Conservation (phyloP, 2,329 filamentous ascomycete species). For the Albifimbria verrucaria region DNA sequence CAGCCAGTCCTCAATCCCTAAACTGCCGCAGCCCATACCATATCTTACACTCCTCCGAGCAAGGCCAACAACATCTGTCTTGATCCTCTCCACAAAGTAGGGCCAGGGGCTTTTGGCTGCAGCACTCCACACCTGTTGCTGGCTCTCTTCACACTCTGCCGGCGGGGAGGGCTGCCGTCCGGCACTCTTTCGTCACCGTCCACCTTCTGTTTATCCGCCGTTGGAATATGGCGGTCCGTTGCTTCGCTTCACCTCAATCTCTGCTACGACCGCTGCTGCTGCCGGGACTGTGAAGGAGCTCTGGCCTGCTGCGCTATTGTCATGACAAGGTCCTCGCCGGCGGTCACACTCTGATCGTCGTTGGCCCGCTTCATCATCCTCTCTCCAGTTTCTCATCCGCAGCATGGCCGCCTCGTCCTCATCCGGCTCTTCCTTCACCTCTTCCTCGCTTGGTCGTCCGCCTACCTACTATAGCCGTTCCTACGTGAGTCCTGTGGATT, state of each 20-base stretch:
- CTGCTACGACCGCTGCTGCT: not conserved
- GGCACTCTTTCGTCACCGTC: not conserved
- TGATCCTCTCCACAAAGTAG: no score
- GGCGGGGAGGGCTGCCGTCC: not conserved
- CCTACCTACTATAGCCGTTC: constrained; percentile 39
- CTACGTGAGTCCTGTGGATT: constrained; percentile 40
- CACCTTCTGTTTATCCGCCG: not conserved
- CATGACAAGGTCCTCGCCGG: constrained; percentile 26
- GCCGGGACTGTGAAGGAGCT: not conserved
- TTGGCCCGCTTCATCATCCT: constrained; percentile 16
- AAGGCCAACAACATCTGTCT: not conserved
- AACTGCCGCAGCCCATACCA: not conserved
- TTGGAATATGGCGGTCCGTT: constrained; percentile 1
- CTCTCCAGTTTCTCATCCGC: constrained; percentile 11
- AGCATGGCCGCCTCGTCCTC: constrained; percentile 41
- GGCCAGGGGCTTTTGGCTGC: no score
- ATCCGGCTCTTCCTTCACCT: constrained; percentile 46
- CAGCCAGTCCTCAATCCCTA: not conserved
- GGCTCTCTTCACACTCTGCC: not conserved
- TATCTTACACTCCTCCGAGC: not conserved
- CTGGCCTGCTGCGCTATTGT: constrained; percentile 11
- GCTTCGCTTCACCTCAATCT: not conserved
- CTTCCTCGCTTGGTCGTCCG: constrained; percentile 40
- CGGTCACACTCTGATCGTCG: constrained; percentile 23
- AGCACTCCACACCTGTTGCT: not conserved